phyloP scores from a whole-genome alignment of 2,329 filamentous ascomycete species.

The Catunica adiposa region DNA sequence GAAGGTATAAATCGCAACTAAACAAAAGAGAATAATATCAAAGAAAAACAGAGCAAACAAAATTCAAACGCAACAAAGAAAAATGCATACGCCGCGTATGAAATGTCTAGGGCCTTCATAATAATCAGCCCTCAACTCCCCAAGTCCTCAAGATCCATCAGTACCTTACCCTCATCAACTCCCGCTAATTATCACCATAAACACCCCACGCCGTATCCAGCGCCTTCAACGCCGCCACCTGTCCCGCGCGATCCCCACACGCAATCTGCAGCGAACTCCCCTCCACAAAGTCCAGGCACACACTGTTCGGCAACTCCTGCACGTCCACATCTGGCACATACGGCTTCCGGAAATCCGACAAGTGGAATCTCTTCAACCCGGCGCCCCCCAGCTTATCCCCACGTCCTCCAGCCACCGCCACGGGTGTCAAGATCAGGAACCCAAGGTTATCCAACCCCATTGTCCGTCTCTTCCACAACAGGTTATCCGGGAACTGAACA shows the following conservation, averaged over 20 bases:
- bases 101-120: neutral
- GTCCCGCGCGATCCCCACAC: constrained; percentile 44
- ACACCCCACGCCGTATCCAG: constrained; percentile 25
- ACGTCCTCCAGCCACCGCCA: constrained; percentile 27
- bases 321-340: constrained; percentile 77
- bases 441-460: constrained; percentile 73
- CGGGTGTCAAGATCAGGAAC: constrained; percentile 62
- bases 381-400: constrained; percentile 37
- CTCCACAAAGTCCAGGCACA: constrained; percentile 43
- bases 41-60: neutral
- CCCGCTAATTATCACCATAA: neutral
- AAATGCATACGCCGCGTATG: constrained; percentile 3
- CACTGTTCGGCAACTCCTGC: constrained; percentile 83
- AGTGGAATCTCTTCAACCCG: constrained; percentile 59
- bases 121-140: neutral
- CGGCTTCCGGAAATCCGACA: constrained; percentile 66
- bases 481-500: constrained; percentile 88
- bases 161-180: neutral
- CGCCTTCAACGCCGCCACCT: constrained; percentile 34
- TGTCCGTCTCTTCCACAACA: constrained; percentile 89
- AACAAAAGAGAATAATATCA: neutral
- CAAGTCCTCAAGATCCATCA: no score
- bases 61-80: neutral
- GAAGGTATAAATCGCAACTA: constrained; percentile 17
- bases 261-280: constrained; percentile 47